Evolutionary conservation across 2,329 filamentous ascomycete genomes (phyloP).

Genomic region (Apiospora phragmitis): DNA sequence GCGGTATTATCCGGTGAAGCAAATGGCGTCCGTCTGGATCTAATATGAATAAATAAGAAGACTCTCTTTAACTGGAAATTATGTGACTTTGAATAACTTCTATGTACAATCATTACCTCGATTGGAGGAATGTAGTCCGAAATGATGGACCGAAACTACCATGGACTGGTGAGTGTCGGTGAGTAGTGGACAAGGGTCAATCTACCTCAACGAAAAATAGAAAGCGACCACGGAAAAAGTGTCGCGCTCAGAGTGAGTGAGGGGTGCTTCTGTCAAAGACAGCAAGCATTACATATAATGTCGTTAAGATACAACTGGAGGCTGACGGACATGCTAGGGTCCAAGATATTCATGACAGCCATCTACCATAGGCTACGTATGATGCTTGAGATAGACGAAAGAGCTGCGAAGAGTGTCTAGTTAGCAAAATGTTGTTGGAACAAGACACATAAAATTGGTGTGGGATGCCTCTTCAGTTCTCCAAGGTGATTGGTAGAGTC

Average conservation of each 20-base stretch:
- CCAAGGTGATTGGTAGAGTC: slow-evolving; percentile 55
- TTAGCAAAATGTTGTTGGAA: background rate
- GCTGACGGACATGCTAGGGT: background rate
- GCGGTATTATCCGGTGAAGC: no score
- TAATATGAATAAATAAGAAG: no score
- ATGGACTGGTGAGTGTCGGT: background rate
- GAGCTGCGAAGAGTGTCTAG: background rate
- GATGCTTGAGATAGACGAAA: background rate
- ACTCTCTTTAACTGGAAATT: background rate
- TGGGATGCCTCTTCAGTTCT: slow-evolving; percentile 50
- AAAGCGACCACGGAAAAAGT: slow-evolving; percentile 5
- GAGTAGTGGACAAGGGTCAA: slow-evolving; percentile 1
- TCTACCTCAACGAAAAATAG: slow-evolving; percentile 4
- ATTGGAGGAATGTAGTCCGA: background rate
- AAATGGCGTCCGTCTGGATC: no score
- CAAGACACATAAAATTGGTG: background rate
- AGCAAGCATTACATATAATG: background rate
- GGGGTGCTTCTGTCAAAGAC: background rate
- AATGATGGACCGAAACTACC: slow-evolving; percentile 7
- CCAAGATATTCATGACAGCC: background rate
- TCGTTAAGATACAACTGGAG: background rate
- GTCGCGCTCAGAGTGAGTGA: slow-evolving; percentile 6
- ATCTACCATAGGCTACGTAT: background rate
- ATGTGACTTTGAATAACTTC: background rate
- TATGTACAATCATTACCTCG: background rate